Base-by-base conservation (phyloP, 2,329 filamentous ascomycete species). In the Beauveria scarabaeidicola region DNA sequence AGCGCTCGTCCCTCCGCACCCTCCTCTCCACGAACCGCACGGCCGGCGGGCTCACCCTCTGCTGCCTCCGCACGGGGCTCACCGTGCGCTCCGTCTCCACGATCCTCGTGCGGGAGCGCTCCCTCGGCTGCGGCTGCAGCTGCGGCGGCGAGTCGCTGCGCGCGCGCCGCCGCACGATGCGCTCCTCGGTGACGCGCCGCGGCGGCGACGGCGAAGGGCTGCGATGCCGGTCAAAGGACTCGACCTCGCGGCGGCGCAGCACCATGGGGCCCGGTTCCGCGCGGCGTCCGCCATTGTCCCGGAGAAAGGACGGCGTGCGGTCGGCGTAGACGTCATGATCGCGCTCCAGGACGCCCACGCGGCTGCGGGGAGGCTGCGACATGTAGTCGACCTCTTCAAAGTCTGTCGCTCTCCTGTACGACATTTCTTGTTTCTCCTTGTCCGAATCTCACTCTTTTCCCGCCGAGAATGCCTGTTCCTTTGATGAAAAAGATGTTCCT, bases 161-260 rank as follows among this genome's bases (percentile, higher is more conserved):
- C 25, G 74, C 70, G 44, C 77, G 72, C 55, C 77, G 72, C 54
- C 73, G 69, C 19, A 79, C 65, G 54, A 77, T 67, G 46, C 78
- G 75, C 64, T 75, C 70, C 65, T 80, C 76, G 36, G 75, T 13
- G 38, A 58, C 52, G 36, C 56, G 36, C 27, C 8, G 71, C 51
- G 75, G 68, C 8, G 73, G 73, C 19, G 74, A 62, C 11, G 72
- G 68, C 54, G 67, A 78, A 55, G 74, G 78, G 54, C 76, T 74
- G 46, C 71, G 73, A 57, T 75, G 75, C 55, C 80, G 73, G 67
- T 83, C 80, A 61, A 80, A 66, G 1, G 78, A 81, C 71, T 84
- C 81, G 54, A 83, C 74, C 59, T 84, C 80, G 50, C 81, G 76
- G 64, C 79, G 73, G 55, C 81, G 78, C 52, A 84, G 74, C 19